Conservation (phyloP, 805 yeast genomes). For the Komagataella phaffii region DNA sequence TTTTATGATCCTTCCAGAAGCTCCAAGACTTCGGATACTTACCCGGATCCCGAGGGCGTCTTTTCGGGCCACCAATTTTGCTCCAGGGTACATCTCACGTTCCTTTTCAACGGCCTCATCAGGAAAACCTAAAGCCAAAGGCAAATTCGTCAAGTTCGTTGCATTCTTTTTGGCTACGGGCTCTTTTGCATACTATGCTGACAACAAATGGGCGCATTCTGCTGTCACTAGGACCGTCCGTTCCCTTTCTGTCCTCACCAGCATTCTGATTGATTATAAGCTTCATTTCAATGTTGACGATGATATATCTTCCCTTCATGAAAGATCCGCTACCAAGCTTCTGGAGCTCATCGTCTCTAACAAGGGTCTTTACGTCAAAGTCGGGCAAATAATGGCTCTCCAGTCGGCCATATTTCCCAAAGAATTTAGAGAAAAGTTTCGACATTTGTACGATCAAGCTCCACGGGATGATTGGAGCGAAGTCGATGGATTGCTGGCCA, state of each 20-base stretch:
- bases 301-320: conserved; percentile 44
- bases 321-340: conserved; percentile 38
- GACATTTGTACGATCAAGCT: conserved; percentile 52
- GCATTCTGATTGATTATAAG: conserved; percentile 52
- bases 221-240: conserved; percentile 36
- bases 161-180: neutral
- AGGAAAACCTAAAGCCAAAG: neutral
- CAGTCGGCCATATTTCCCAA: conserved; percentile 58
- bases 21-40: neutral
- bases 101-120: neutral
- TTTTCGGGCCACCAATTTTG: neutral
- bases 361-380: conserved; percentile 55
- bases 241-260: conserved; percentile 30
- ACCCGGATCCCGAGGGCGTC: neutral
- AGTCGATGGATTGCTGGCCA: conserved; percentile 24
- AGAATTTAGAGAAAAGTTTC: conserved; percentile 45
- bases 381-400: conserved; percentile 72
- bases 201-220: conserved; percentile 29
- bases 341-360: conserved; percentile 29
- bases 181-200: conserved; percentile 9
- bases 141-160: neutral
- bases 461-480: conserved; percentile 41
- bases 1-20: neutral
- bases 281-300: conserved; percentile 29
- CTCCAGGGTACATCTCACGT: neutral